Base-by-base conservation (phyloP, 2,329 filamentous ascomycete species). In the Stylonectria norvegica region DNA sequence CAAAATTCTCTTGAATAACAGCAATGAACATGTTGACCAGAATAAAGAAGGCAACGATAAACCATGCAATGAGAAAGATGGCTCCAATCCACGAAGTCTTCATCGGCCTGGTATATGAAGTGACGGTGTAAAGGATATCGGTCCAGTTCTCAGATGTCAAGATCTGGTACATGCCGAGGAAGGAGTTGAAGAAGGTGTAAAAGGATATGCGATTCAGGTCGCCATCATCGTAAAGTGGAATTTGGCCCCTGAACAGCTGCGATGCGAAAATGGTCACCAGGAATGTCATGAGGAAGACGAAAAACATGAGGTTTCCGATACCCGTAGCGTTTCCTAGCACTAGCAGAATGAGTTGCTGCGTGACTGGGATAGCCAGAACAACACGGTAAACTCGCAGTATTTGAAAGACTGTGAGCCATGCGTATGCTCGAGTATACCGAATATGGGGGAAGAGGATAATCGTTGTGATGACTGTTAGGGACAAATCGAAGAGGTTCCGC, bases 21-120 rank as follows among this genome's bases (percentile, higher is more conserved):
- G 93, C 93, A 86, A 98, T 97, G 73, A 98, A 98, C 93, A 98
- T 98, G 61, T 97, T 98, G 70, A 98, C 70, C 47, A 97, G 79
- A 67, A 98, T 95, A 61, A 97, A 91, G 64, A 94, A 96, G 5
- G 89, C 78, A 30, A 98, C 76, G 42, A 95, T 93, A 65, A 95
- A 97, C 93, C 93, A 98, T 52, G 90, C 77, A 48, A 96, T 88
- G 53, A 95, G 76, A 55, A 98, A 96, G 1, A 87, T 75, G 7
- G 91, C 89, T 8, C 87, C 89, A 41, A 97, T 89, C 91, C 93
- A 97, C 7, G 86, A 79, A n/a, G 87, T 94, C 27, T 82, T 74
- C 51, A 74, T 79, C 5, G 60, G 56, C 8, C 74, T 75, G 8
- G 86, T 83, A 54, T 80, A 84, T 5, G 76, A 70, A 1, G 89